These are phyloP conservation scores for Citrus inodora DNA, from an alignment of 345 rosid genomes.

Conservation along the genomic window DNA sequence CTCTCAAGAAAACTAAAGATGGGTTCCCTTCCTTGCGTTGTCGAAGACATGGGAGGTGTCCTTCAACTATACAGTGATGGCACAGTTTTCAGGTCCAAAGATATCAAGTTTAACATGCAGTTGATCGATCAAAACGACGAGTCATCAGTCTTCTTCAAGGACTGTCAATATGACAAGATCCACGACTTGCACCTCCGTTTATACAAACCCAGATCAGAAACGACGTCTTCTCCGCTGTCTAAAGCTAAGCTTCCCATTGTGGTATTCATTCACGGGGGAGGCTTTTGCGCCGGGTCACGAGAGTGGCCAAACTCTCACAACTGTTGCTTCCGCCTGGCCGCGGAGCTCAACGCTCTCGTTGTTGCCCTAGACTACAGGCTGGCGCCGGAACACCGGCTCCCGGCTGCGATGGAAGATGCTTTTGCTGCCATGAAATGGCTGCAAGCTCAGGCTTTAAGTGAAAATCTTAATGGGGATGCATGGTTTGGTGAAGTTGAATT, in stretches of 20 bases:
- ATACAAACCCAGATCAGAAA: slow-evolving; percentile 38
- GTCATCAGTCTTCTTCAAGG: slow-evolving; percentile 49
- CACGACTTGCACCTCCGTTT: slow-evolving; percentile 65
- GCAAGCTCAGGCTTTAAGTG: slow-evolving; percentile 38
- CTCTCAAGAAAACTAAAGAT: slow-evolving; percentile 12
- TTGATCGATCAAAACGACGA: slow-evolving; percentile 20
- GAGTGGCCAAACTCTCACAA: slow-evolving; percentile 74
- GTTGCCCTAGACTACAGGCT: slow-evolving; percentile 69
- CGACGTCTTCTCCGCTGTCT: neutral
- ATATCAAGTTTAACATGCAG: slow-evolving; percentile 27
- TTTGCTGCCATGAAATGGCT: slow-evolving; percentile 45
- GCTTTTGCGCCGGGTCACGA: slow-evolving; percentile 78
- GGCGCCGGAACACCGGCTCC: slow-evolving; percentile 82
- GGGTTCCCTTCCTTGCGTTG: slow-evolving; percentile 54
- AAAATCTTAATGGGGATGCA: slow-evolving; percentile 13
- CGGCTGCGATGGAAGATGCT: slow-evolving; percentile 72
- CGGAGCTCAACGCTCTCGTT: slow-evolving; percentile 54
- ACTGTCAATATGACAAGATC: slow-evolving; percentile 41
- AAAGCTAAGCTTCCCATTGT: slow-evolving; percentile 32
- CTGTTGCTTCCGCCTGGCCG: slow-evolving; percentile 60
- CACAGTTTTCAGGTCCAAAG: slow-evolving; percentile 43
- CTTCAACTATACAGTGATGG: slow-evolving; percentile 64
- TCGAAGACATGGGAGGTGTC: slow-evolving; percentile 70
- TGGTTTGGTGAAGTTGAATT: slow-evolving; percentile 54
- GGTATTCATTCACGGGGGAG: slow-evolving; percentile 75